Percentiles rank a stretch among this genome's conserved stretches.
Evolutionary conservation across 768 basidiomycete genomes (phyloP).

Genomic region (Leccinum broughii): DNA sequence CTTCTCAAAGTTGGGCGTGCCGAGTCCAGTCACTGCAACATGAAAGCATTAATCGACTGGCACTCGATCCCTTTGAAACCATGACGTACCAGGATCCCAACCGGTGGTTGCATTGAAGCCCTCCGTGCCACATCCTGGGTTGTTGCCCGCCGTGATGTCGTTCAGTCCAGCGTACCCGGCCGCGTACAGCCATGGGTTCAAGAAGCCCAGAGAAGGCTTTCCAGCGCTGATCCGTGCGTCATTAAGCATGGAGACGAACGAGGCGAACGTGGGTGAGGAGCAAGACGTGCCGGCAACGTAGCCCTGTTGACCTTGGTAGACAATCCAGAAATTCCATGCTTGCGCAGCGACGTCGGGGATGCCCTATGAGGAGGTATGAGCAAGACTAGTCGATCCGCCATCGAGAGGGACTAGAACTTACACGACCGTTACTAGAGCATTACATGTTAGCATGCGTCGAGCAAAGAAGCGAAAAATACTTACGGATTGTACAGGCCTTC

Average conservation of each 20-base stretch:
- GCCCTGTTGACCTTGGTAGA: constrained; percentile 38
- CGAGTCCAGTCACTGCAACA: constrained; percentile 52
- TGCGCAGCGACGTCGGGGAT: constrained; percentile 72
- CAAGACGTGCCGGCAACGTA: constrained; percentile 66
- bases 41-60: neutral
- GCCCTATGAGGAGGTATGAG: constrained; percentile 32
- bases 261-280: constrained; percentile 62
- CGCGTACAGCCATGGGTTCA: constrained; percentile 62
- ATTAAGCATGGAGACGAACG: constrained; percentile 63
- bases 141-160: constrained; percentile 59
- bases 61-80: neutral
- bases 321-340: constrained; percentile 48
- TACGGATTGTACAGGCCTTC: constrained; percentile 62
- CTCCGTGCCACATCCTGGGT: constrained; percentile 59
- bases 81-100: constrained; percentile 57
- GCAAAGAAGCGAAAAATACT: constrained; percentile 16
- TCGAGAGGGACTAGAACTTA: constrained; percentile 29
- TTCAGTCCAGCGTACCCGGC: constrained; percentile 40
- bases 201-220: constrained; percentile 53
- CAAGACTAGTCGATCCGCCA: neutral
- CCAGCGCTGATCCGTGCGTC: constrained; percentile 53
- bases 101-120: constrained; percentile 62
- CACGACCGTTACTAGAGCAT: constrained; percentile 50
- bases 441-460: neutral
- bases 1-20: constrained; percentile 53